phyloP scores from a whole-genome alignment of 305 asterid species.

The Fraxinus xanthoxyloides region DNA sequence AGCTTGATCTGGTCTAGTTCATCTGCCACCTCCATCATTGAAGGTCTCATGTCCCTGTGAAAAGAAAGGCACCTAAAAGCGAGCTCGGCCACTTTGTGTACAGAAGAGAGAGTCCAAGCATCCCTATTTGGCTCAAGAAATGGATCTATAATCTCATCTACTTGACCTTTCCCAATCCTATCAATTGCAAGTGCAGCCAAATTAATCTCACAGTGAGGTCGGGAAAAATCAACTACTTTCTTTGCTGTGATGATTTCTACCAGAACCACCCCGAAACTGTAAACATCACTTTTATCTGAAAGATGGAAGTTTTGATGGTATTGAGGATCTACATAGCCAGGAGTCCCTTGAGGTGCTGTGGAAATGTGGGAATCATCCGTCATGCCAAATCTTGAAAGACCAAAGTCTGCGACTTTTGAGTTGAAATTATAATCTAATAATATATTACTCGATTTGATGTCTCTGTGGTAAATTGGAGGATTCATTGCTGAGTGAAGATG shows the following conservation, averaged over 20 bases:
- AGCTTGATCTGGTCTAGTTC: constrained; percentile 82
- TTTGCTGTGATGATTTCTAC: constrained; percentile 79
- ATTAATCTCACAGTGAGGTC: constrained; percentile 78
- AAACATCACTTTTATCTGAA: constrained; percentile 93
- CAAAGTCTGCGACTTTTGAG: constrained; percentile 92
- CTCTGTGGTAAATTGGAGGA: constrained; percentile 94
- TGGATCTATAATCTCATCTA: constrained; percentile 88
- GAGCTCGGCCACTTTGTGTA: constrained; percentile 84
- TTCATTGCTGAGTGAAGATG: constrained; percentile 80
- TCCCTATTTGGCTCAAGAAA: constrained; percentile 79
- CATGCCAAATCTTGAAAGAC: constrained; percentile 92
- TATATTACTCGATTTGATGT: constrained; percentile 88
- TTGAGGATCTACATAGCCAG: constrained; percentile 94
- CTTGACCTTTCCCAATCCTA: constrained; percentile 72
- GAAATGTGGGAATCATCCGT: constrained; percentile 88
- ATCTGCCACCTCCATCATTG: constrained; percentile 93
- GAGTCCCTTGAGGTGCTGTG: constrained; percentile 98
- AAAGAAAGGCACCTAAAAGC: constrained; percentile 94
- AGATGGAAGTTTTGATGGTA: constrained; percentile 95
- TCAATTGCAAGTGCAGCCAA: constrained; percentile 87
- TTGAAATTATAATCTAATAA: constrained; percentile 70
- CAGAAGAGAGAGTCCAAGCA: constrained; percentile 90
- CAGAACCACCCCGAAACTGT: constrained; percentile 93
- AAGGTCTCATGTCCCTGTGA: constrained; percentile 89
- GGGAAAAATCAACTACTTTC: constrained; percentile 85